Evolutionary conservation across 2,329 filamentous ascomycete genomes (phyloP), one percentile per base, ranked within the genome.

Genomic region (Dothistroma pini): DNA sequence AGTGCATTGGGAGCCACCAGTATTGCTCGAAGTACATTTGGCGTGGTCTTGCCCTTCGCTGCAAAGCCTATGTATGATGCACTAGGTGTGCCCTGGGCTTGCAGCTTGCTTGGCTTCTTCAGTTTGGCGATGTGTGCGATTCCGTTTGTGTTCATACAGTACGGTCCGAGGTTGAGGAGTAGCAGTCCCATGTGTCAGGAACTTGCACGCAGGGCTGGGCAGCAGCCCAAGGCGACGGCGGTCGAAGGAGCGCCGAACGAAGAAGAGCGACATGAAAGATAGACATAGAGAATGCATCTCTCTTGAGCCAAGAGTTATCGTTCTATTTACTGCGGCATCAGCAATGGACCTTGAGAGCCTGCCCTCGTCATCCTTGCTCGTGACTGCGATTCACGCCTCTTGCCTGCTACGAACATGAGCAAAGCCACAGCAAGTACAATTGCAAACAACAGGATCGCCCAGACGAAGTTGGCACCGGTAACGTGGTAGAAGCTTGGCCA

Each of bases 51-150:
- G 29, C 79, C 79, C 5, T 81, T 81, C 66, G 79, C 78, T 0
- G 75, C 78, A 22, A 71, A 68, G 56, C 77, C 79, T 0, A 77
- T 93, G 86, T 93, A 91, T 71, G 73, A 83, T 12, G 80, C 78
- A 25, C 79, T 93, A 25, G 89, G 89, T 12, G 84, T 87, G 60
- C 84, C 88, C 63, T 92, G 90, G 89, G 82, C 81, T 8, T 82
- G 79, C 49, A 80, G 76, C 59, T 58, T 84, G 56, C 66, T 84
- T 11, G 82, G 78, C 0, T 81, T 83, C 56, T 69, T 83, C 60
- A 80, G 77, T 60, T 57, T 83, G 29, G 74, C 68, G 7, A 75
- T 86, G 62, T 81, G 80, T 52, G 66, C 84, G 6, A 84, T 87
- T 48, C 85, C 84, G 0, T 85, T 87, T 68, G 70, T 80, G 2